Evolutionary conservation across 768 basidiomycete species (phyloP), one percentile per base, ranked within the genome.

Genomic region (Guyanaporus albipodus): DNA sequence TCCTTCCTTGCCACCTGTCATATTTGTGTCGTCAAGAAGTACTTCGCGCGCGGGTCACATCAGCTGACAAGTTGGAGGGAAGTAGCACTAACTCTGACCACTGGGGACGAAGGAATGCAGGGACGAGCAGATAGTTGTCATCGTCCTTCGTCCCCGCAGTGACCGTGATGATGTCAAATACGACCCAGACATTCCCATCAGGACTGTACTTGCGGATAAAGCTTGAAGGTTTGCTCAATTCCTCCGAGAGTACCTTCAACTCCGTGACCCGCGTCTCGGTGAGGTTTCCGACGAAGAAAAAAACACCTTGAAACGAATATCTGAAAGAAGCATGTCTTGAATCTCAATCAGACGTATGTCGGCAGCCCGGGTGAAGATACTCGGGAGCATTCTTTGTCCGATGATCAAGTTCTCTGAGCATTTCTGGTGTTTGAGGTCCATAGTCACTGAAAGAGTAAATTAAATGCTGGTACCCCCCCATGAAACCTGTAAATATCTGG

Each of bases 1-100:
- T 11, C 69, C 69, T 10, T 68, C 71, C 10, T 53, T 44, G 8
- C 34, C 57, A 4, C 48, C 56, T 3, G 61, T 62, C 18, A 59
- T 32, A 27, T 70, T 64, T 4, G 60, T 57, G 44, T 71, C 69
- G 38, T 70, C 67, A 4, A 66, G 42, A 15, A 63, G 54, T 4
- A 70, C 61, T 48, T 68, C 67, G 36, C 37, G 42, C 29, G 38
- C 18, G 27, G 19, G 22, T 28, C 9, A 11, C 3, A 22, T 44
- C 15, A 36, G 27, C 21, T 6, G 12, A 44, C 6, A 2, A 15
- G 15, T 17, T 2, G 4, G n/a, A 24, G 6, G 15, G 29, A n/a
- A 7, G 19, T 3, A 24, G n/a, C 26, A 28, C 44, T 46, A 11
- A 44, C 43, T 29, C 37, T 22, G 43, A 14, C 43, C 43, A 44